These are phyloP conservation scores for Fomitopsis pulvina DNA, from an alignment of 768 basidiomycete genomes.

Conservation along the genomic window DNA sequence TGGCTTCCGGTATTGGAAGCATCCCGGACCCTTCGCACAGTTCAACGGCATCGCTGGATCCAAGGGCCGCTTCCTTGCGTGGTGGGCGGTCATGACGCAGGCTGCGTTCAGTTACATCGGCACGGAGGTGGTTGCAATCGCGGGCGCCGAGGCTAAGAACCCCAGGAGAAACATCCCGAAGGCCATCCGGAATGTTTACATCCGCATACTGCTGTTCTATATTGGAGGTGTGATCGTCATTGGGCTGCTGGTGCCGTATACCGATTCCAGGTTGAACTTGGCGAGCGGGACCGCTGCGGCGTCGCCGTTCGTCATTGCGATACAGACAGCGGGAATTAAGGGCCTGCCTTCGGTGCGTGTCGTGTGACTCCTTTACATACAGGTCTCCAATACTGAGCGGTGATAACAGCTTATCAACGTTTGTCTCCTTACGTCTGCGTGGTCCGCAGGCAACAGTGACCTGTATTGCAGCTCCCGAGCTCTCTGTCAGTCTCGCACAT, in stretches of 20 bases:
- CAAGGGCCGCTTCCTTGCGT: slow-evolving; percentile 44
- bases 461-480: slow-evolving; percentile 34
- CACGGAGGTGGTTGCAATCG: slow-evolving; percentile 45
- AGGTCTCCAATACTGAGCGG: no score
- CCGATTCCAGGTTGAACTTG: slow-evolving; percentile 34
- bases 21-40: slow-evolving; percentile 55
- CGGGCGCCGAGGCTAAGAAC: slow-evolving; percentile 45
- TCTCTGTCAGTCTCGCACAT: slow-evolving; percentile 23
- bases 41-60: slow-evolving; percentile 32
- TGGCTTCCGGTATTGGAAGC: slow-evolving; percentile 41
- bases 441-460: slow-evolving; percentile 37
- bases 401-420: slow-evolving; percentile 27
- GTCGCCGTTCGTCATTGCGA: slow-evolving; percentile 55
- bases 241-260: slow-evolving; percentile 43
- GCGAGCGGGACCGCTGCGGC: slow-evolving; percentile 33
- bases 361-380: neutral
- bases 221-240: slow-evolving; percentile 37
- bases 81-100: slow-evolving; percentile 48
- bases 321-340: slow-evolving; percentile 49
- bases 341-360: slow-evolving; percentile 40
- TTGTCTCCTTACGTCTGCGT: slow-evolving; percentile 26
- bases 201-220: slow-evolving; percentile 45
- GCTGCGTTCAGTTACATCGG: slow-evolving; percentile 58
- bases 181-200: slow-evolving; percentile 39
- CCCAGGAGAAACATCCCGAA: slow-evolving; percentile 37